phyloP scores from a whole-genome alignment of 139 green algal species.

The Desmodesmus armatus region DNA sequence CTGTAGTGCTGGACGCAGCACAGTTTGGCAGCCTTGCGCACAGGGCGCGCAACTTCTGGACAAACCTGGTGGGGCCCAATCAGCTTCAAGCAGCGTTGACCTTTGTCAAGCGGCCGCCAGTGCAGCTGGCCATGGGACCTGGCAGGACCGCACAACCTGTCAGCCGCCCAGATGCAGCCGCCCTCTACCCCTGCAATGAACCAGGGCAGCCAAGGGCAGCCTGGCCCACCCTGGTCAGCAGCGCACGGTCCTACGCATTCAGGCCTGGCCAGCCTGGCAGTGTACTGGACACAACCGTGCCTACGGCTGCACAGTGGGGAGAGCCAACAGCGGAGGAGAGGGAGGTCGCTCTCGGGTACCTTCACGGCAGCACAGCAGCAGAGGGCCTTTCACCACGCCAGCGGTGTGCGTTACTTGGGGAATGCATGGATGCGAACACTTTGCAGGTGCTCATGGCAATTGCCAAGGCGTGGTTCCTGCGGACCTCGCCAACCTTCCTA shows the following conservation, averaged over 20 bases:
- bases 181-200: background rate
- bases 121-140: background rate
- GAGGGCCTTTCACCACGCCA: background rate
- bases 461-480: no score
- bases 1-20: background rate
- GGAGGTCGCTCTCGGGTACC: no score
- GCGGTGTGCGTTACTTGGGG: background rate
- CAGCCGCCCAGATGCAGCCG: background rate
- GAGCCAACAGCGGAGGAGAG: background rate
- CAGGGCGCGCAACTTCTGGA: background rate
- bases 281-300: background rate
- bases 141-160: background rate
- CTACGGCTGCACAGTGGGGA: background rate
- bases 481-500: background rate
- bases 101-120: background rate
- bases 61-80: background rate
- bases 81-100: background rate
- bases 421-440: slow-evolving; percentile 10
- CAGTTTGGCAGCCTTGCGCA: slow-evolving; percentile 28
- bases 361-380: background rate
- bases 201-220: background rate
- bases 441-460: no score
- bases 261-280: slow-evolving; percentile 10
- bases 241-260: background rate
- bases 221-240: background rate